These are phyloP conservation scores for Vicia sativa DNA, from an alignment of 306 rosid genomes.

Conservation along the genomic window DNA sequence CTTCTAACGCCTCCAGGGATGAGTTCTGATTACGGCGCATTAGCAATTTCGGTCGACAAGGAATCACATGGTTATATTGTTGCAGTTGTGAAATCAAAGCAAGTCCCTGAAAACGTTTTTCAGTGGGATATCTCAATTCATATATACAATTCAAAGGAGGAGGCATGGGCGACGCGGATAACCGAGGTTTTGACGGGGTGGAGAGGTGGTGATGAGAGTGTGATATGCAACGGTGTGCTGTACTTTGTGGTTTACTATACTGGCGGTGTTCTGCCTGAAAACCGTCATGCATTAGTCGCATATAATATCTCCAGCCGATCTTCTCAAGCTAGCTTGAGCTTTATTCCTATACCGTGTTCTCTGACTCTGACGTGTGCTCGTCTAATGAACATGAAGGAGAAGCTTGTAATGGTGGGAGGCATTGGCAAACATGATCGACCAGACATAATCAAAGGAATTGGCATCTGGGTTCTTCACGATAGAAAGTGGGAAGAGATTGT, in stretches of 20 bases:
- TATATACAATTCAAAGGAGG: conserved; percentile 60
- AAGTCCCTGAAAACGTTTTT: conserved; percentile 74
- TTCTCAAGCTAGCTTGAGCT: conserved; percentile 61
- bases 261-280: conserved; percentile 57
- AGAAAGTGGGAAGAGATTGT: conserved; percentile 79
- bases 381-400: conserved; percentile 84
- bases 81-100: conserved; percentile 80
- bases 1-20: conserved; percentile 74
- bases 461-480: conserved; percentile 84
- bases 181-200: conserved; percentile 82
- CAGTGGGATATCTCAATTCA: conserved; percentile 82
- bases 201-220: conserved; percentile 97
- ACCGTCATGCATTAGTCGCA: conserved; percentile 72
- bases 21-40: conserved; percentile 79
- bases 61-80: conserved; percentile 55
- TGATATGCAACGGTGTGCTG: conserved; percentile 79
- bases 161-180: conserved; percentile 61
- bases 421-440: conserved; percentile 79
- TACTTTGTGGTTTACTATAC: conserved; percentile 84
- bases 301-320: conserved; percentile 57
- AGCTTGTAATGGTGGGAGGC: conserved; percentile 98
- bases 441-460: conserved; percentile 93
- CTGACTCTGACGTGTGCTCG: conserved; percentile 94
- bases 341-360: conserved; percentile 75
- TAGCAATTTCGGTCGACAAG: conserved; percentile 70